A percentile compares a stretch with the other conserved stretches of the same genome.
Conservation (phyloP, 139 green algal species). For the Coelastrella sp. region DNA sequence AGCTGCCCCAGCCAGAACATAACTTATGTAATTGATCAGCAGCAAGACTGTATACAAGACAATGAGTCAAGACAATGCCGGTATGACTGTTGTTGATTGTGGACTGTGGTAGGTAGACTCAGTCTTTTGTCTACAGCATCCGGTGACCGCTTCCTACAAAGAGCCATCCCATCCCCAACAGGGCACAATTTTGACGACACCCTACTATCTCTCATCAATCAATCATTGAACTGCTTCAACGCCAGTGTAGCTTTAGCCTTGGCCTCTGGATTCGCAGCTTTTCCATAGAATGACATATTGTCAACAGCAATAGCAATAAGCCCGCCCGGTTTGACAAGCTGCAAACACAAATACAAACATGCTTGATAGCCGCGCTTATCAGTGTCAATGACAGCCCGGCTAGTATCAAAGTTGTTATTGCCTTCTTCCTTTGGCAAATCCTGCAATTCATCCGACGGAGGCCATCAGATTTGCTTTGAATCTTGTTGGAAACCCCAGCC, state of each 20-base stretch:
- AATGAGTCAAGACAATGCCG: too few relatives aligned
- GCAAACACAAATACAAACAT: constrained; percentile 90
- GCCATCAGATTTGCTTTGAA: constrained; percentile 47
- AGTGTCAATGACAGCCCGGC: constrained; percentile 93
- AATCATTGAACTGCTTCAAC: constrained; percentile 82
- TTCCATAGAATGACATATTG: constrained; percentile 92
- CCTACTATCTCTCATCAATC: constrained; percentile 75
- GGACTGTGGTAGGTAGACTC: too few relatives aligned
- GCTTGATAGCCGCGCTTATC: constrained; percentile 88
- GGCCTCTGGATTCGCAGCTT: constrained; percentile 66
- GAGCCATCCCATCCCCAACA: constrained; percentile 88
- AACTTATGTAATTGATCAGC: too few relatives aligned
- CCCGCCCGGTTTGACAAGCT: constrained; percentile 87
- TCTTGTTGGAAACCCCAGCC: constrained; percentile 75
- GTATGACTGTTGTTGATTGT: too few relatives aligned
- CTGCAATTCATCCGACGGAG: constrained; percentile 58
- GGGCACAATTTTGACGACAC: constrained; percentile 80
- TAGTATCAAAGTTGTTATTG: constrained; percentile 80
- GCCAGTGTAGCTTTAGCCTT: constrained; percentile 73
- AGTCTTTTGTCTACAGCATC: too few relatives aligned
- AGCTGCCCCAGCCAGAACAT: too few relatives aligned
- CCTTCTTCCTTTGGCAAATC: constrained; percentile 56
- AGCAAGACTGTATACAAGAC: too few relatives aligned
- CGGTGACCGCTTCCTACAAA: constrained; percentile 84
- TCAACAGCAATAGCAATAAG: constrained; percentile 93